Conservation (phyloP, 2,329 filamentous ascomycete species). For the Paecilomyces formosus region DNA sequence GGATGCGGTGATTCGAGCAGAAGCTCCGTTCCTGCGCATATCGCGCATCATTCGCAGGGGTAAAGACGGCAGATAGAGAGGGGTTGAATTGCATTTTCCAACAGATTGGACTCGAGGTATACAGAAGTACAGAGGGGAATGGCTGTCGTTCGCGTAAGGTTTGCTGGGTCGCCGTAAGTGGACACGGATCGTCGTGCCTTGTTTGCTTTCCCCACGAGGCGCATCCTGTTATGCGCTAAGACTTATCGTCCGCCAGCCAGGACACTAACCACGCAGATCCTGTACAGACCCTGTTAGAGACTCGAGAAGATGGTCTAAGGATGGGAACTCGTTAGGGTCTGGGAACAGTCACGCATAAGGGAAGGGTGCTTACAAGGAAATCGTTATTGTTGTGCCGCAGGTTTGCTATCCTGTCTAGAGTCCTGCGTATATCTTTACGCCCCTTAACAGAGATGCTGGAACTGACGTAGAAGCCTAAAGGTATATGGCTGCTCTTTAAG, state of each 20-base stretch:
- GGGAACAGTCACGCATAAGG: background rate
- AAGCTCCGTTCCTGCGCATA: background rate
- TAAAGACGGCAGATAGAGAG: background rate
- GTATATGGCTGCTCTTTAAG: background rate
- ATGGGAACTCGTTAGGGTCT: background rate
- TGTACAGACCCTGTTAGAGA: background rate
- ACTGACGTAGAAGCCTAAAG: background rate
- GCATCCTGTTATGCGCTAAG: background rate
- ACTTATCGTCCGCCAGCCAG: too few relatives aligned
- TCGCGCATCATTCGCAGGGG: background rate
- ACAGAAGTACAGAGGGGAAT: background rate
- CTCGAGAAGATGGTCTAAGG: background rate
- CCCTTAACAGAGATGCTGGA: background rate
- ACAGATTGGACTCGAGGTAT: background rate
- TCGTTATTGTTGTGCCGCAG: background rate
- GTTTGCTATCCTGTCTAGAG: background rate
- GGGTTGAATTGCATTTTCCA: background rate
- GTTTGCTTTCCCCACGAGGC: background rate
- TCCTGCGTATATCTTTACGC: background rate
- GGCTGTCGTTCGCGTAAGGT: constrained; percentile 3
- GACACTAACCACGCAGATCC: background rate
- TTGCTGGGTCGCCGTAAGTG: constrained; percentile 2
- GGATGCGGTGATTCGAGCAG: background rate
- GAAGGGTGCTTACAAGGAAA: background rate
- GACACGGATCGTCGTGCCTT: background rate